Conservation (phyloP, 2,329 filamentous ascomycete genomes). For the Cylindrodendrum hubeiense region DNA sequence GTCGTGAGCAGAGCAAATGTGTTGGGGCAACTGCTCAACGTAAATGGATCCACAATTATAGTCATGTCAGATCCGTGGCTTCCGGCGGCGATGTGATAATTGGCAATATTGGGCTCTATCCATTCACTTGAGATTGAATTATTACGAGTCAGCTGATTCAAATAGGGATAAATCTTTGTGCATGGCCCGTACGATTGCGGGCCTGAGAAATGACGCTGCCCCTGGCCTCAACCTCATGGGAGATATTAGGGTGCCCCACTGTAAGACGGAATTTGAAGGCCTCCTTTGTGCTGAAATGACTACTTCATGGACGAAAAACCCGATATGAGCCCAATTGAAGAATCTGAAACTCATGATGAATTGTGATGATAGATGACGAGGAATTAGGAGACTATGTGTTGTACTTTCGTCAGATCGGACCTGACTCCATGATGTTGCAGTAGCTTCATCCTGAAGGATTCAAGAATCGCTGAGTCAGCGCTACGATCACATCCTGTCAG, state of each 20-base stretch:
- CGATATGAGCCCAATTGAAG: too few species aligned
- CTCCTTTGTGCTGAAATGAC: not conserved
- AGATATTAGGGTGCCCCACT: not conserved
- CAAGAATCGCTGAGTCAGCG: not conserved
- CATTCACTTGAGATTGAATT: too few species aligned
- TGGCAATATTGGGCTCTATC: too few species aligned
- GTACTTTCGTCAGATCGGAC: too few species aligned
- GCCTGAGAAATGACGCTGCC: not conserved
- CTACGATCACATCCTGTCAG: not conserved
- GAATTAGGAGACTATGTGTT: too few species aligned
- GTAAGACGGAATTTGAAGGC: not conserved
- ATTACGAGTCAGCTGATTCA: too few species aligned
- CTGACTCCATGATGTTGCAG: not conserved
- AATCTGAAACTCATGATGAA: too few species aligned
- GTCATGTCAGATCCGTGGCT: too few species aligned
- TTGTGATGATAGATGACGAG: too few species aligned
- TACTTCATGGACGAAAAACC: too few species aligned
- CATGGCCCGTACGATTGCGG: not conserved
- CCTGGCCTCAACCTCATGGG: not conserved
- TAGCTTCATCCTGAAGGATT: not conserved
- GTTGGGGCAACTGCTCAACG: not conserved
- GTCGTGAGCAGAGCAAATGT: not conserved
- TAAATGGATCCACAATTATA: not conserved
- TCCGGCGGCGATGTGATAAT: too few species aligned
- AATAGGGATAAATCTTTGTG: too few species aligned